A percentile compares a stretch with the other conserved stretches of the same genome.
Evolutionary conservation across 306 rosid species (phyloP).

Genomic region (Lotus japonicus): DNA sequence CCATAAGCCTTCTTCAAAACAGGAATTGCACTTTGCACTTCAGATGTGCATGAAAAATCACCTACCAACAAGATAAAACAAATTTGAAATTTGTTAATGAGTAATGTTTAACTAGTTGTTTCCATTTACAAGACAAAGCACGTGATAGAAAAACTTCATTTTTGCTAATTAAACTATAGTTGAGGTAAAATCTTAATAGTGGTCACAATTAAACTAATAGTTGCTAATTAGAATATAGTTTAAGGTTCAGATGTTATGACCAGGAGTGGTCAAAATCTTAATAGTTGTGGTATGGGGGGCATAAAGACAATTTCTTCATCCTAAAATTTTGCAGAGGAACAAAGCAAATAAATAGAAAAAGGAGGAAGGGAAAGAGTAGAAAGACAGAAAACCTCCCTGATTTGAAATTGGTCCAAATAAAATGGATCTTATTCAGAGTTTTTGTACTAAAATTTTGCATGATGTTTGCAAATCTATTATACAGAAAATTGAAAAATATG

Average conservation of each 20-base stretch:
- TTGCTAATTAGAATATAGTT: background rate
- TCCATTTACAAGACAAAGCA: background rate
- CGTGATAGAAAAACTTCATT: background rate
- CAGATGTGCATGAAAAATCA: conserved; percentile 70
- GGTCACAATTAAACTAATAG: too few relatives aligned
- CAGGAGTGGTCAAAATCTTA: background rate
- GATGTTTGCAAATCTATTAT: background rate
- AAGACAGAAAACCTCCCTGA: background rate
- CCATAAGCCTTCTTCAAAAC: conserved; percentile 66
- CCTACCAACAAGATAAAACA: conserved; percentile 48
- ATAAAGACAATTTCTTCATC: background rate
- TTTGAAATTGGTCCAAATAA: background rate
- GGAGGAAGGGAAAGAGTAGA: background rate
- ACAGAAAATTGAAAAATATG: background rate
- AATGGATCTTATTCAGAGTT: background rate
- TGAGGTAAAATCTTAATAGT: background rate
- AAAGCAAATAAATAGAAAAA: background rate
- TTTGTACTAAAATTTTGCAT: background rate
- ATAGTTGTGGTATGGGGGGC: background rate
- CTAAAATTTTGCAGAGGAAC: background rate
- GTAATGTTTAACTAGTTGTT: background rate
- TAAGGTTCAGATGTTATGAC: too few relatives aligned
- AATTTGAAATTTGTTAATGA: background rate
- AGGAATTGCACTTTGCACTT: conserved; percentile 67
- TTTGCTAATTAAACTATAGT: background rate